Base-by-base conservation (phyloP, 306 rosid genomes). In the Fragaria vesca region DNA sequence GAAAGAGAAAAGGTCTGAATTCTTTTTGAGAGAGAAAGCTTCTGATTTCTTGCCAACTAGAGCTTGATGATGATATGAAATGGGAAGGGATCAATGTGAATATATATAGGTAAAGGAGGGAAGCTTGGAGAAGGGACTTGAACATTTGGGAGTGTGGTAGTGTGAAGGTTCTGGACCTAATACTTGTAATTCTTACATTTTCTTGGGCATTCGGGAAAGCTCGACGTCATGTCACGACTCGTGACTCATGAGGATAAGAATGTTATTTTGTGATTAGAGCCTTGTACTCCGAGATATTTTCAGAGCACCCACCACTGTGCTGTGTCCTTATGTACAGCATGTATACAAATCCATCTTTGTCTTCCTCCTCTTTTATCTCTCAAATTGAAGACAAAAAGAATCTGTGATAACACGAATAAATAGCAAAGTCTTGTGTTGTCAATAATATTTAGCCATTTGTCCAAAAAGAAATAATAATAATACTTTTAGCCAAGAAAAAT, bases 61-160 rank as follows among this genome's bases (percentile, higher is more conserved):
- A 51, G 8, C 50, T 40, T 20, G 16, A 11, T 8, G 40, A 38
- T 38, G 58, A 60, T 61, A 12, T 28, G 36, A 32, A 18, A 0
- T 20, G 73, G 3, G 36, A 1, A 34, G 68, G 60, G 78, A 50
- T 46, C 30, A 34, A 26, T 1, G 52, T 36, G 79, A 2, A 9
- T 20, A 84, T 88, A 76, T 88, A 78, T 87, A 93, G 86, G 52
- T 5, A 74, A 2, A 6, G 16, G 34, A 16, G 46, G 54, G 87
- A 85, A 90, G 77, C 38, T 16, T 87, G 71, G 72, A 88, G 95
- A 90, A 74, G 84, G 43, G 75, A 83, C 92, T 78, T 48, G 90
- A 87, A 81, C 48, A 63, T 79, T 79, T 48, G 74, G 81, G 92
- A 73, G 72, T 61, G 26, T 24, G 93, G 82, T 89, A 72, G 69